Base-by-base conservation (phyloP, 352 stramenopile species). In the Phytophthora idaei region DNA sequence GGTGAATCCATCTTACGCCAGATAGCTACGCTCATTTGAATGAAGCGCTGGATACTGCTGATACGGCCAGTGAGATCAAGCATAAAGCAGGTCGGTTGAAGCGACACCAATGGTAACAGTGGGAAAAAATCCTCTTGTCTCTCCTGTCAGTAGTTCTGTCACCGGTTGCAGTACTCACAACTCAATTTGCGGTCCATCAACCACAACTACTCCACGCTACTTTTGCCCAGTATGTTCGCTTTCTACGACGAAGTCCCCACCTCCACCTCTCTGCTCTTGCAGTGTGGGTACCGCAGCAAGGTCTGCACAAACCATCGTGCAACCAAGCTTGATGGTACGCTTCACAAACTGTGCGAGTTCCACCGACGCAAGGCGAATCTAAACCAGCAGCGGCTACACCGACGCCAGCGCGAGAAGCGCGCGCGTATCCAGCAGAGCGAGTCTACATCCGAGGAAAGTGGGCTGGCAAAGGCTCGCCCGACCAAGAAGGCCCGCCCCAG, bases 321-420 rank as follows among this genome's bases (percentile, higher is more conserved):
- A 14, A 74, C 72, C 21, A 89, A 89, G 55, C 46, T 78, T 27
- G 80, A 83, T 17, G 79, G 81, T 5, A 74, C 72, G 1, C 57
- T 86, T 14, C 81, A 90, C 72, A 79, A 78, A 17, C 69, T 87
- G 27, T 90, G 81, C 52, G 79, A 90, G 31, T 74, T 82, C 44
- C 81, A 90, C 44, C 81, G 79, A 0, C 65, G 65, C 36, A 84
- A 87, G 50, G 79, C 81, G 15, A 90, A 90, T 45, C 54, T 74
- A 12, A 87, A 86, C 51, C 81, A 90, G 57, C 74, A 80, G 41
- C 69, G 74, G 21, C 69, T 85, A 10, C 74, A 86, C 48, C 59
- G 74, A 46, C 69, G 74, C 3, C 76, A 68, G 25, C 70, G 67
- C 10, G 67, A 74, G 41, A 47, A 69, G 25, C 52, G 65, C 12